Conservation (phyloP, 768 basidiomycete genomes). For the Podaxis sp. region DNA sequence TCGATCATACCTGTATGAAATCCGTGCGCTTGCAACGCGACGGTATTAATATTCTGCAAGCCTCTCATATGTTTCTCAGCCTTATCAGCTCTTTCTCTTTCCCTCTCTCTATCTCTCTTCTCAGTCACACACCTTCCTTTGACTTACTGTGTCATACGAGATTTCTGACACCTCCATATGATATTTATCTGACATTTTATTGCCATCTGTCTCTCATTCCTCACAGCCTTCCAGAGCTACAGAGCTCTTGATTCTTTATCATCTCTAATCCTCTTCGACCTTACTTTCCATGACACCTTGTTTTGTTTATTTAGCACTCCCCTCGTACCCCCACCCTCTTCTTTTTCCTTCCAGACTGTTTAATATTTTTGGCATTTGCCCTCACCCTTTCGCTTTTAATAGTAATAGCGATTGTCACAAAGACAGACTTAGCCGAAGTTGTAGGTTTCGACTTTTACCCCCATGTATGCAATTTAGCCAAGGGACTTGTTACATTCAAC, state of each 20-base stretch:
- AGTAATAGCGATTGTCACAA: slow-evolving; percentile 13
- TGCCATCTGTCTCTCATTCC: background rate
- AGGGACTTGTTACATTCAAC: slow-evolving; percentile 12
- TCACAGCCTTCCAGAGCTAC: background rate
- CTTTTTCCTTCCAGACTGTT: slow-evolving; percentile 3
- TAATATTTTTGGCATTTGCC: slow-evolving; percentile 1
- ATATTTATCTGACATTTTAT: slow-evolving; percentile 16
- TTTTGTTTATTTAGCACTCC: slow-evolving; percentile 8
- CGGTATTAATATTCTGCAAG: slow-evolving; percentile 54
- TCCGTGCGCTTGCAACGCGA: slow-evolving; percentile 83
- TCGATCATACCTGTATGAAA: slow-evolving; percentile 73
- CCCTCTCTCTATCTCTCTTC: slow-evolving; percentile 23
- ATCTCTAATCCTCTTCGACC: slow-evolving; percentile 2
- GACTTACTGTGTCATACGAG: slow-evolving; percentile 20
- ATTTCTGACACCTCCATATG: slow-evolving; percentile 11
- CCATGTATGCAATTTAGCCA: slow-evolving; percentile 12
- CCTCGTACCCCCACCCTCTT: slow-evolving; percentile 9
- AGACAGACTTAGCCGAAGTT: background rate
- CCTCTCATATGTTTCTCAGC: slow-evolving; percentile 12
- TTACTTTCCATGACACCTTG: slow-evolving; percentile 13
- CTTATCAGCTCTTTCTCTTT: slow-evolving; percentile 20
- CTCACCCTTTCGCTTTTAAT: slow-evolving; percentile 1
- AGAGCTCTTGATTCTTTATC: background rate
- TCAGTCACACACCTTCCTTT: slow-evolving; percentile 13
- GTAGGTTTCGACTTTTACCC: background rate